Base-by-base conservation (phyloP, 208 protist genomes). In the Crithidia fasciculata region DNA sequence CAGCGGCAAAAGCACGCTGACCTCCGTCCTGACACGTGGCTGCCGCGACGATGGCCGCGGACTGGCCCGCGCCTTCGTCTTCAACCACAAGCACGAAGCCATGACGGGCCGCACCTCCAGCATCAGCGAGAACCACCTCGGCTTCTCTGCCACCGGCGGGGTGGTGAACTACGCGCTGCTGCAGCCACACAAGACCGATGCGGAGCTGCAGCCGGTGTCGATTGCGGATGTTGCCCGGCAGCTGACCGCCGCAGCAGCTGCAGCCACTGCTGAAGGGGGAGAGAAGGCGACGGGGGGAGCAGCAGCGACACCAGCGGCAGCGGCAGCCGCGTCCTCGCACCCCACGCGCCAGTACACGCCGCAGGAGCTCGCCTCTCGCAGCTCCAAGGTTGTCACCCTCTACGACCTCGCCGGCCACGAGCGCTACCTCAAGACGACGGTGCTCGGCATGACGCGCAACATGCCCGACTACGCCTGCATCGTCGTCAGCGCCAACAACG, bases 381-480 rank as follows among this genome's bases (percentile, higher is more conserved):
- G 87, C 61, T 85, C 92, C 4, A 99, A 99, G 77, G 91, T 99
- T 18, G 72, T 99, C 15, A 99, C 94, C 9, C 91, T 99, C 43
- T 97, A 99, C 60, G 98, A 99, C 82, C 83, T 99, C 4, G 98
- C 98, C 2, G 98, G 98, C 4, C 98, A 99, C 72, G 97, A 99
- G 76, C 88, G 90, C 49, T 99, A 99, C 78, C 87, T 99, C 19
- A 99, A 99, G 79, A 99, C 98, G 4, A 99, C 98, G 2, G 90
- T 99, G 39, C 91, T 93, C 44, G 98, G 98, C 13, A 97, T 99
- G 90, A 99, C 98, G n/a, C 95, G 97, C 45, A 95, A 91, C 71
- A 80, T 89, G 59, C 97, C 97, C 0, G 97, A 99, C 82, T 99
- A 98, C 84, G 88, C 87, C n/a, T 98, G 97, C 74, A 82, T 98